A percentile compares a stretch with the other conserved stretches of the same genome.
These are phyloP conservation scores for Ramaria sp. DNA, from an alignment of 768 basidiomycete species.

Conservation along the genomic window DNA sequence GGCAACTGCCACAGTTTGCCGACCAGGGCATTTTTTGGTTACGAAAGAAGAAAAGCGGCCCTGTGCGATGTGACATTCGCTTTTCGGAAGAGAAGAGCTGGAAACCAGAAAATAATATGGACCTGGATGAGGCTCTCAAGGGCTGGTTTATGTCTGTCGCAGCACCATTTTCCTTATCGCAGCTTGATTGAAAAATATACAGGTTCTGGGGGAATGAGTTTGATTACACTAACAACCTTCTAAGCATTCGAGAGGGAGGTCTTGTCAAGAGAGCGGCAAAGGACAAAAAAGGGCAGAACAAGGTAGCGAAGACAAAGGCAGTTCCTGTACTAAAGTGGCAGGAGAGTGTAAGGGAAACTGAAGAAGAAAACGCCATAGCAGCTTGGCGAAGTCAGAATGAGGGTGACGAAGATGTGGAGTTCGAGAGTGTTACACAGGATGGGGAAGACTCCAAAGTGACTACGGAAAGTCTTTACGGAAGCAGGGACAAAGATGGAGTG, in stretches of 20 bases:
- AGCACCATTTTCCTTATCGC: background rate
- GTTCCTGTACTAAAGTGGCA: background rate
- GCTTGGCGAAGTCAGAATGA: background rate
- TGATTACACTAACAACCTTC: constrained; percentile 20
- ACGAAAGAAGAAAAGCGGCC: constrained; percentile 12
- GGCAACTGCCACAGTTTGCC: constrained; percentile 8
- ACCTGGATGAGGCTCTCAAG: constrained; percentile 18
- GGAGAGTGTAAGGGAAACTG: background rate
- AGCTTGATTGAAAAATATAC: background rate
- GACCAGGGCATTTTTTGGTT: constrained; percentile 24
- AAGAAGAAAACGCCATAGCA: background rate
- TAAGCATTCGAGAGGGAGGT: constrained; percentile 33
- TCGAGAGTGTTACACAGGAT: too few species aligned
- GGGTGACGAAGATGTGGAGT: background rate
- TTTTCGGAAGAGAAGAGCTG: constrained; percentile 12
- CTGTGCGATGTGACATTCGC: constrained; percentile 22
- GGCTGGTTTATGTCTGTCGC: constrained; percentile 35
- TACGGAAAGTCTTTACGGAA: background rate
- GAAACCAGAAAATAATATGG: constrained; percentile 10
- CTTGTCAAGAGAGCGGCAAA: constrained; percentile 14
- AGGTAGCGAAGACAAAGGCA: background rate
- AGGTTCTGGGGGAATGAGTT: constrained; percentile 38
- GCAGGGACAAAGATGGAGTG: background rate
- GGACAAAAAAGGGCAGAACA: background rate
- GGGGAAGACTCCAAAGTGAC: too few species aligned